Evolutionary conservation across 2,329 filamentous ascomycete genomes (phyloP), one percentile per base, ranked within the genome.

Genomic region (Penicillium oxalicum): DNA sequence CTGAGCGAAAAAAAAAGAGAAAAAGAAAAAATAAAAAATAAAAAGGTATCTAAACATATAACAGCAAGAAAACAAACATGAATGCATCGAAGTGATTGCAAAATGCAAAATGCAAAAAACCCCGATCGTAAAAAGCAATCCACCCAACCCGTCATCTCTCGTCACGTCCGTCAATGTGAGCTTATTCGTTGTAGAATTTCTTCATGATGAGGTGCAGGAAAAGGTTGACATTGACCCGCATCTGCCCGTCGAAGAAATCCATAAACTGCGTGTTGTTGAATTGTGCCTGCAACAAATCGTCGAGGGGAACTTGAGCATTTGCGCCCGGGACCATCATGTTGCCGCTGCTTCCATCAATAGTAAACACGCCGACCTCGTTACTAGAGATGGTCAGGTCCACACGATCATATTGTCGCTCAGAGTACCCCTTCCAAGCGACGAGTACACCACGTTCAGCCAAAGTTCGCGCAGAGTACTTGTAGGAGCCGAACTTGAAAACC

Each of bases 251-350:
- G 63, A 98, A 98, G 52, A 97, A 77, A 63, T 88, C 90, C 82
- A 97, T 91, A 69, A 95, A 95, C 72, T 96, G 90, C 61, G 90
- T 88, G 59, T 93, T 90, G 71, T 97, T 93, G 68, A 96, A 98
- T 71, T 98, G 94, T 44, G 93, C 91, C 72, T 96, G 90, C 62
- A 98, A 76, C 55, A 98, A 76, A 62, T 96, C 91, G 66, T 98
- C 93, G 62, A 98, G 85, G 28, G 91, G 84, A 37, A 98, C 81
- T 59, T 89, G 80, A 5, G 89, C 90, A 64, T 86, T 94, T 5
- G 91, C 93, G 4, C 93, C 93, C 0, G 93, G 91, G 44, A 98
- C 89, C 80, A 96, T 93, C 74, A 97, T 95, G 66, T 88, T 88
- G 18, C 93, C 91, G 47, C 87, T 86, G 58, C 83, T 89, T 13